Conservation (phyloP, 805 yeast species). For the Pichia nakasei region DNA sequence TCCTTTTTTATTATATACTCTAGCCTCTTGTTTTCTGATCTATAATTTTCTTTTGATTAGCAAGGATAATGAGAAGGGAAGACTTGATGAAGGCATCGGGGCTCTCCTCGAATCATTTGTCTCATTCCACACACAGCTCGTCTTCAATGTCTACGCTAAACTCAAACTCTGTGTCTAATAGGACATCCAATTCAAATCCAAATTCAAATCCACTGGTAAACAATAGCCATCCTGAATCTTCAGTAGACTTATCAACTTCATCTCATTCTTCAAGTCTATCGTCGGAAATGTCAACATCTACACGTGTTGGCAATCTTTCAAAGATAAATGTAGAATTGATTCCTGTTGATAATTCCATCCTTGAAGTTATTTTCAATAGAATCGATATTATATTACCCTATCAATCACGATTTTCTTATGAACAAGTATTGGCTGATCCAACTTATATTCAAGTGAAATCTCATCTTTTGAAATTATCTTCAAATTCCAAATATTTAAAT, state of each 20-base stretch:
- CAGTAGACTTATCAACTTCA: not conserved
- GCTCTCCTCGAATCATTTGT: not conserved
- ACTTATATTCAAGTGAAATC: constrained; percentile 27
- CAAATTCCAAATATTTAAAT: constrained; percentile 18
- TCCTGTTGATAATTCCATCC: constrained; percentile 9
- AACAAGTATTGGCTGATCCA: constrained; percentile 31
- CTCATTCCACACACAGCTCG: not conserved
- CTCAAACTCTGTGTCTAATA: not conserved
- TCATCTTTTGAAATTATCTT: constrained; percentile 27
- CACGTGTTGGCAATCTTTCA: not conserved
- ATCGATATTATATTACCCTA: constrained; percentile 29
- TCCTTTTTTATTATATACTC: too few relatives aligned
- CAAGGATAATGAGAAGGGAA: not conserved
- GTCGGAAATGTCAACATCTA: not conserved
- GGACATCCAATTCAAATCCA: not conserved
- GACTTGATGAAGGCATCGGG: not conserved
- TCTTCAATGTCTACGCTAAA: not conserved
- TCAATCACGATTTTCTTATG: constrained; percentile 26
- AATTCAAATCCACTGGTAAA: not conserved
- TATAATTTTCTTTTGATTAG: too few relatives aligned
- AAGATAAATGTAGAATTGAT: not conserved
- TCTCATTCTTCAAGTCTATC: too few relatives aligned
- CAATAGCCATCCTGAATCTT: not conserved
- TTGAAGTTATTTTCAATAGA: constrained; percentile 28
- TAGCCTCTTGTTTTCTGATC: too few relatives aligned